Evolutionary conservation across 2,329 filamentous ascomycete genomes (phyloP).

Genomic region (Colletotrichum simmondsii): DNA sequence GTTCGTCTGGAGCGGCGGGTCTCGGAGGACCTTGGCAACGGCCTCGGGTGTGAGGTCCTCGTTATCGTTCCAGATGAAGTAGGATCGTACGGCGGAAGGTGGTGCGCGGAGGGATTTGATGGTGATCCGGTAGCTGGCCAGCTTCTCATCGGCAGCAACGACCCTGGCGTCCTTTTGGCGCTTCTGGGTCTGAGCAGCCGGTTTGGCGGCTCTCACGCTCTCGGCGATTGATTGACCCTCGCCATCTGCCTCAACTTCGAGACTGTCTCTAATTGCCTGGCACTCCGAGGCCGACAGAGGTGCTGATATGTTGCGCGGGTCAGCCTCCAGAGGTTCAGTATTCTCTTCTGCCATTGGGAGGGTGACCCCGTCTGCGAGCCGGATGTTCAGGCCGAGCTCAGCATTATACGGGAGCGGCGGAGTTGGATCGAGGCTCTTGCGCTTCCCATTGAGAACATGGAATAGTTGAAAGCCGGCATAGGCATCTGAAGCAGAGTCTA

Average conservation of each 20-base stretch:
- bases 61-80: conserved; percentile 72
- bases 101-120: conserved; percentile 39
- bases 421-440: conserved; percentile 72
- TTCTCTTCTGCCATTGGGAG: conserved; percentile 43
- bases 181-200: conserved; percentile 13
- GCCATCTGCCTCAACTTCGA: conserved; percentile 39
- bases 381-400: conserved; percentile 74
- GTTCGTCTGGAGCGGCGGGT: conserved; percentile 65
- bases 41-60: conserved; percentile 57
- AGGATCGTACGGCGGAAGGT: conserved; percentile 62
- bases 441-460: conserved; percentile 74
- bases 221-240: conserved; percentile 28
- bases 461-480: conserved; percentile 84
- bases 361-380: conserved; percentile 57
- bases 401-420: conserved; percentile 77
- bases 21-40: conserved; percentile 66
- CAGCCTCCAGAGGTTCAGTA: conserved; percentile 43
- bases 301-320: conserved; percentile 35
- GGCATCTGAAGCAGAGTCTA: conserved; percentile 84
- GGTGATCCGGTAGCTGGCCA: conserved; percentile 48
- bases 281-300: neutral
- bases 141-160: conserved; percentile 53
- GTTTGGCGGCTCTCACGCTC: conserved; percentile 23
- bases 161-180: conserved; percentile 53
- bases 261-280: conserved; percentile 33